A percentile compares a stretch with the other conserved stretches of the same genome.
These are phyloP conservation scores for Aureobasidium sp. DNA, from an alignment of 2,329 filamentous ascomycete genomes.

Conservation along the genomic window DNA sequence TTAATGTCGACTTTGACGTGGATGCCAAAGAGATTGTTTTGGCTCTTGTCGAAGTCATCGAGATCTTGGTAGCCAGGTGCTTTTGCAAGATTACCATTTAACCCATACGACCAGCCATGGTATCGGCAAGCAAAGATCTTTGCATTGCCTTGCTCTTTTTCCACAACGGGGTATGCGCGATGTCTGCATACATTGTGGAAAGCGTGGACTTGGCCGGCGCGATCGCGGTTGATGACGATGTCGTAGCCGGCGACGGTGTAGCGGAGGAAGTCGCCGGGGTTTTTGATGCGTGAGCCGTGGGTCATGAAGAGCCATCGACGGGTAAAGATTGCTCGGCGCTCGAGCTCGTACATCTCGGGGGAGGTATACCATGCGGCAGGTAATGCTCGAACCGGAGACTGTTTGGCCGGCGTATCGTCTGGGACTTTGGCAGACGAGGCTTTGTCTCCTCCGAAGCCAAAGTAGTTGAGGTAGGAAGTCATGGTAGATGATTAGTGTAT, in stretches of 20 bases:
- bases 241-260: conserved; percentile 41
- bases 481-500: background rate
- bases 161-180: conserved; percentile 53
- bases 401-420: background rate
- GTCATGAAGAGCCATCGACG: conserved; percentile 51
- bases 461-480: conserved; percentile 7
- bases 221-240: conserved; percentile 47
- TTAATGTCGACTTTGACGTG: conserved; percentile 48
- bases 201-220: conserved; percentile 47
- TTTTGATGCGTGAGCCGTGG: conserved; percentile 44
- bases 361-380: conserved; percentile 41
- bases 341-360: conserved; percentile 38
- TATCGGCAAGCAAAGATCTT: conserved; percentile 54
- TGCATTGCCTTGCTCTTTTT: conserved; percentile 44
- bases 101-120: conserved; percentile 57
- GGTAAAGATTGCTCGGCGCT: conserved; percentile 43
- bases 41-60: conserved; percentile 48
- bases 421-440: background rate
- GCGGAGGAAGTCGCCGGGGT: conserved; percentile 51
- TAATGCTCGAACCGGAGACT: conserved; percentile 24
- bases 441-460: background rate
- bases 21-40: conserved; percentile 51
- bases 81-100: conserved; percentile 52
- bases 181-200: conserved; percentile 60
- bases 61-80: conserved; percentile 53